Percentiles rank a stretch among this genome's conserved stretches.
phyloP scores from a whole-genome alignment of 345 rosid genomes.

The Geranium rotundifolium region DNA sequence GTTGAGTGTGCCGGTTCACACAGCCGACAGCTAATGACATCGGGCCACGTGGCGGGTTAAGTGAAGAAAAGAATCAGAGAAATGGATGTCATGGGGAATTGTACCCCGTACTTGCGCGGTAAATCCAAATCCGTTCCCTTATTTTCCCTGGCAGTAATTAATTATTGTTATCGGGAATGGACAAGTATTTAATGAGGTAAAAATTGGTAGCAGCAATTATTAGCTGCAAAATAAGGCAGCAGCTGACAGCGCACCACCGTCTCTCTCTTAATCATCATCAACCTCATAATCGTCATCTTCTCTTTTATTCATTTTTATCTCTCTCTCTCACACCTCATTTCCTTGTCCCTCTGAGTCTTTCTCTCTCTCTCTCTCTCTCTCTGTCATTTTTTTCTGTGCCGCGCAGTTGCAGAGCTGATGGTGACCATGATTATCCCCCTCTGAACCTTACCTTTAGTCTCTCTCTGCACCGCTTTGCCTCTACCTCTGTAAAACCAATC shows the following conservation, averaged over 20 bases:
- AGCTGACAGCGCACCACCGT: slow-evolving; percentile 34
- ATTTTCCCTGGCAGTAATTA: too few species aligned
- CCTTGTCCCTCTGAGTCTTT: slow-evolving; percentile 9
- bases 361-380: slow-evolving; percentile 1
- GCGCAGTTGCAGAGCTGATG: background rate
- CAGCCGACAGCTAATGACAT: background rate
- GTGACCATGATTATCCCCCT: slow-evolving; percentile 6
- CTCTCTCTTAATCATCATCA: slow-evolving; percentile 47
- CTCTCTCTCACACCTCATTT: slow-evolving; percentile 1
- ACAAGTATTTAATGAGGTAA: slow-evolving; percentile 3
- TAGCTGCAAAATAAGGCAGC: slow-evolving; percentile 72
- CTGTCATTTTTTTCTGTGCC: slow-evolving; percentile 2
- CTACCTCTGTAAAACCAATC: background rate
- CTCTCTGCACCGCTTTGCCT: background rate
- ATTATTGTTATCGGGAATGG: too few species aligned
- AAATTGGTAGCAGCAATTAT: slow-evolving; percentile 41
- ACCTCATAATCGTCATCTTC: slow-evolving; percentile 65
- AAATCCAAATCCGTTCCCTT: too few species aligned
- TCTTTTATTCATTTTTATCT: slow-evolving; percentile 11
- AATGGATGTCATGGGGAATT: background rate
- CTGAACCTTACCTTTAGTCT: too few species aligned
- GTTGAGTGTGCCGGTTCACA: background rate
- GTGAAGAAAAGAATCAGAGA: background rate
- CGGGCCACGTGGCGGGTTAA: background rate
- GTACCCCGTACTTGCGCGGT: too few species aligned